Evolutionary conservation across 2,329 filamentous ascomycete species (phyloP), one percentile per base, ranked within the genome.

Genomic region (Neonectria sp.): DNA sequence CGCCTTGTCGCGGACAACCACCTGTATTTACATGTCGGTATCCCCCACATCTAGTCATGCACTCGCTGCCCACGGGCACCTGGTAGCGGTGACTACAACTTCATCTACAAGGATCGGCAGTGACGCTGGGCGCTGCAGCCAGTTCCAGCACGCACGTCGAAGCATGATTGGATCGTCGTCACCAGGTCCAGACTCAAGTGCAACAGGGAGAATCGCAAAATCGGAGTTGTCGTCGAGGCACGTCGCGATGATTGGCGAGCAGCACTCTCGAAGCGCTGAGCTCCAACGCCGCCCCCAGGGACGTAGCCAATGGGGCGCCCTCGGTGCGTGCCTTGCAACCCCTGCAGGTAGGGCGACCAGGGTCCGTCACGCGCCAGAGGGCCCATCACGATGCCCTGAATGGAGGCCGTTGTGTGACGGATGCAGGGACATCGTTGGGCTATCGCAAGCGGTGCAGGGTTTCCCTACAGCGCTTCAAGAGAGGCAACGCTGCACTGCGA

Each of bases 211-310:
- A 63, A 63, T 68, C 61, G 65, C 63, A 63, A 62, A 63, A 58
- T 68, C 64, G 61, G 29, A 55, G 43, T 45, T 48, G 45, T 24
- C 45, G 46, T 60, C 37, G 35, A n/a, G 53, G 55, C 55, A 59
- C 60, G 21, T 24, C 21, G 53, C 53, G 24, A 48, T 78, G 77
- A 79, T 79, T 79, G 78, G 78, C 55, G 66, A 58, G 55, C 48
- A 24, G 46, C 45, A 24, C 55, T 53, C 58, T 72, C 71, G 75
- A 79, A 79, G 77, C 78, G 78, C 78, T 71, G 70, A 73, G 68
- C 69, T 60, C 49, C 56, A 61, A 70, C 60, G 61, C 67, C 64
- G 60, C 62, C 37, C 57, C 62, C 71, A 72, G 68, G 73, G 60
- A 70, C 62, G 58, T 62, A 48, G 56, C 78, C 78, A 79, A 79